Conservation (phyloP, 352 stramenopile genomes). For the Aphanomyces euteiches region DNA sequence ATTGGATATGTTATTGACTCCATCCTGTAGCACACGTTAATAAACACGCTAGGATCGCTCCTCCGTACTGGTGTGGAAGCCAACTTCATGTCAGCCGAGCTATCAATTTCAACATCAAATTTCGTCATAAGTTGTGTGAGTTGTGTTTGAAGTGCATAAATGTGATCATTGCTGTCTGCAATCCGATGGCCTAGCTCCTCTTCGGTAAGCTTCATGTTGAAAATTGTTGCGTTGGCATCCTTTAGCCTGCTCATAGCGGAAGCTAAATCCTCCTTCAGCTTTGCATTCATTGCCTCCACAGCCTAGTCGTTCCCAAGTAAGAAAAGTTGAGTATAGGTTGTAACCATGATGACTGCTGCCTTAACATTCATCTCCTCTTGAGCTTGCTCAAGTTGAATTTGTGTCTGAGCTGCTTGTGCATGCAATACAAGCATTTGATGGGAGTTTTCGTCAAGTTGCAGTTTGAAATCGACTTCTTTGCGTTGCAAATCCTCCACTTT, state of each 20-base stretch:
- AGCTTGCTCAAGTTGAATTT: background rate
- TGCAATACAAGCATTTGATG: background rate
- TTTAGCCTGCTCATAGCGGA: background rate
- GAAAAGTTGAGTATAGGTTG: background rate
- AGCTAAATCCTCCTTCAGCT: background rate
- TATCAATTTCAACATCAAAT: background rate
- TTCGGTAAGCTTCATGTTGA: background rate
- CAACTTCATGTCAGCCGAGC: background rate
- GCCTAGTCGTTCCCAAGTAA: background rate
- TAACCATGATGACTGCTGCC: background rate
- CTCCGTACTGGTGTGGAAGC: too few species aligned
- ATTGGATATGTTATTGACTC: background rate
- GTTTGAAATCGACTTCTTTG: background rate
- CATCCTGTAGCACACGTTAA: background rate
- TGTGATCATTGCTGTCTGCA: background rate
- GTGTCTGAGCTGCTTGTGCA: background rate
- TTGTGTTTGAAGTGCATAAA: background rate
- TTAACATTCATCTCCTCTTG: background rate
- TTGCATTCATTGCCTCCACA: background rate
- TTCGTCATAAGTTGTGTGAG: background rate
- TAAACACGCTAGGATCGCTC: background rate
- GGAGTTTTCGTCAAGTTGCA: background rate
- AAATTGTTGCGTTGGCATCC: background rate
- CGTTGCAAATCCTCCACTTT: background rate
- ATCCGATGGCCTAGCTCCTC: background rate